Base-by-base conservation (phyloP, 2,329 filamentous ascomycete species). In the Stagonosporopsis tanaceti region DNA sequence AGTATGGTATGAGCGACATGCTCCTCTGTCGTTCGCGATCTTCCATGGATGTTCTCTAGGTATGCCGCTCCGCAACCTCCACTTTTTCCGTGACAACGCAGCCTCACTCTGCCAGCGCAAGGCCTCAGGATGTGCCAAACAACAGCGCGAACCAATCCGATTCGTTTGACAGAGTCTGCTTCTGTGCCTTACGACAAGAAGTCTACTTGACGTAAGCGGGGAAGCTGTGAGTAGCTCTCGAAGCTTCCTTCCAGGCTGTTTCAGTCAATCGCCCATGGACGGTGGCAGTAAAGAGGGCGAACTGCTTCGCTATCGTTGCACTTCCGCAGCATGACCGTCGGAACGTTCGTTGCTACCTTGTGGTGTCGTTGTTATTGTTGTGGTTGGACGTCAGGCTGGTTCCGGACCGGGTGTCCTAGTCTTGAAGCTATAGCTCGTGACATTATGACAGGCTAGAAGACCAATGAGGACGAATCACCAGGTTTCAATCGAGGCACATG, bases 1-100 rank as follows among this genome's bases (percentile, higher is more conserved):
- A 84, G 72, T 93, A 94, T 4, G 91, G 91, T 63, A 95, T 88
- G 68, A 95, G 81, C 65, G 90, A 93, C 83, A 87, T 85, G 67
- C 75, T 78, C 50, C 68, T 62, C 25, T 66, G 67, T 22, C 51
- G 65, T 64, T 76, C 71, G 64, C 67, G 68, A 32, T 71, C 71
- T 32, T 72, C 69, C 68, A 74, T 73, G 37, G 52, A 48, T 50
- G 41, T 45, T 32, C 34, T 17, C 47, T 27, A 48, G n/a, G 34
- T 46, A 38, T 57, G 30, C 39, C 34, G 56, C 25, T 39, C 52
- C 25, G 39, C 38, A n/a, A 28, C 47, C 56, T 53, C 41, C 52
- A 45, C 51, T 60, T 62, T 59, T 52, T 39, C 22, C n/a, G 38
- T 35, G 40, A 48, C 56, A 59, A 46, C 56, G 15, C 50, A 59